phyloP scores from a whole-genome alignment of 371 early-diverging fungal species.

The Gilbertella persicaria region DNA sequence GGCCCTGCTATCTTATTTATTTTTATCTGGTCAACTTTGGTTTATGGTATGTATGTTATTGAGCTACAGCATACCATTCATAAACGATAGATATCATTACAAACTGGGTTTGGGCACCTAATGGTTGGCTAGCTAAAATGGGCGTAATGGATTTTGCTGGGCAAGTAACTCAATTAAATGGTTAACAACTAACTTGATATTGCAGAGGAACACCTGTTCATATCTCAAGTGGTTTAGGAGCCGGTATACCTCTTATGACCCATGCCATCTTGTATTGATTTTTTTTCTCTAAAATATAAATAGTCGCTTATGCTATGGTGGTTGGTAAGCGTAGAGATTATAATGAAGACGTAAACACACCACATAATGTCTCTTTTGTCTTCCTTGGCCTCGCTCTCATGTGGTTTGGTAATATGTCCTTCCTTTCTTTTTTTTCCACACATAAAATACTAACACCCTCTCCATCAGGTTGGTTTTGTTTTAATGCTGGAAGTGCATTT shows the following conservation, averaged over 20 bases:
- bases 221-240: slow-evolving; percentile 82
- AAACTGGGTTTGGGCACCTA: slow-evolving; percentile 79
- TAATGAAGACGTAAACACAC: slow-evolving; percentile 62
- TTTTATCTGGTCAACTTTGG: slow-evolving; percentile 86
- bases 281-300: background rate
- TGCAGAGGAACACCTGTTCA: slow-evolving; percentile 83
- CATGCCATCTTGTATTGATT: background rate
- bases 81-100: slow-evolving; percentile 59
- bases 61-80: no score
- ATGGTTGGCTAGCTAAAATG: slow-evolving; percentile 72
- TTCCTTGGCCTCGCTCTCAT: slow-evolving; percentile 80
- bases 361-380: slow-evolving; percentile 82
- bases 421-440: no score
- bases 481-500: slow-evolving; percentile 57
- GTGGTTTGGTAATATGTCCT: slow-evolving; percentile 90
- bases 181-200: no score
- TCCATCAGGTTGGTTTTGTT: slow-evolving; percentile 33
- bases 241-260: no score
- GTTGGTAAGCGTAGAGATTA: slow-evolving; percentile 74
- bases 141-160: slow-evolving; percentile 84
- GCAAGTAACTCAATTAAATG: no score
- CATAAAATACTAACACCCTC: no score
- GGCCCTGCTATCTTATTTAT: slow-evolving; percentile 78
- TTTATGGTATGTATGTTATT: slow-evolving; percentile 69
- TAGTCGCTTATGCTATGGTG: slow-evolving; percentile 79